Base-by-base conservation (phyloP, 2,329 filamentous ascomycete species). In the Aphanoascus verrucosus region DNA sequence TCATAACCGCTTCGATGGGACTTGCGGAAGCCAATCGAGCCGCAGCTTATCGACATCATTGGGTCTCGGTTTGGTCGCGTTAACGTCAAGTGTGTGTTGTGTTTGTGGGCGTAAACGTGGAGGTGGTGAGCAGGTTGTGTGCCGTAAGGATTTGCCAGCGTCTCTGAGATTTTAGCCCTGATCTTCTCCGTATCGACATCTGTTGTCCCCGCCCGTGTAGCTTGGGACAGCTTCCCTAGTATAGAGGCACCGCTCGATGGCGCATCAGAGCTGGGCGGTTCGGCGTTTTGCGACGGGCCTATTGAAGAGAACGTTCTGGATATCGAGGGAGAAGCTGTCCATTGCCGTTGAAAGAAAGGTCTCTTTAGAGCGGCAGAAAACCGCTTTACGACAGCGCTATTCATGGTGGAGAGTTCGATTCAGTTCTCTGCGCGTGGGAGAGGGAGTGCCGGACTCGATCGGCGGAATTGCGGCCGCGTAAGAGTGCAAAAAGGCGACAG, bases 31-130 rank as follows among this genome's bases (percentile, higher is more conserved):
- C 91, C 91, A 56, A 98, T 81, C 64, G 95, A 89, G 47, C 93
- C 93, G 55, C 84, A 80, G 1, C 86, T 86, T 61, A 94, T 71
- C 11, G 84, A 88, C 59, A 98, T 76, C 59, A 97, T 79, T 28
- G 88, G 80, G 59, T 88, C 80, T 46, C 85, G 79, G 67, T 88
- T 83, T 28, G 93, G 90, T 64, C 84, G 83, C 19, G 89, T 88
- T 60, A 96, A 80, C 1, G 90, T 96, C 63, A 98, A 80, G 71
- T 97, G 88, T 17, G 88, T 93, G 74, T 98, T 98, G 79, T 96
- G 93, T 73, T 88, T 94, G 68, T 86, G 84, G 28, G 85, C 74
- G 72, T 82, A 91, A 67, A 98, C 77, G 73, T 95, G 88, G 59
- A 98, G 78, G 68, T 94, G 88, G 74, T 88, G 45, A 52, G 44